Evolutionary conservation across 2,329 filamentous ascomycete species (phyloP).

Genomic region (Trichophyton simii): DNA sequence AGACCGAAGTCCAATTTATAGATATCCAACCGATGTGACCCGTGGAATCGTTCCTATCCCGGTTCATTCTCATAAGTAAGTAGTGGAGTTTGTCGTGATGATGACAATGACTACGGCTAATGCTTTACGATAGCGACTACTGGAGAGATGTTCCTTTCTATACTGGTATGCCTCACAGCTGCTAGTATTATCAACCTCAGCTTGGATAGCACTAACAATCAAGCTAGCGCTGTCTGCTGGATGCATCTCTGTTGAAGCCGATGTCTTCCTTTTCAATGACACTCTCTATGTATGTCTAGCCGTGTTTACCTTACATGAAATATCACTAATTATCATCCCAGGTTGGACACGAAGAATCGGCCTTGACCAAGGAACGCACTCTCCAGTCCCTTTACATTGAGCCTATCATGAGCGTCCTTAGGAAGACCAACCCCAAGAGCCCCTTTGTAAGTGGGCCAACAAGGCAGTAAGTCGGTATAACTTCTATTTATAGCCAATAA

Average conservation of each 20-base stretch:
- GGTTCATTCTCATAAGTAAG: conserved; percentile 32
- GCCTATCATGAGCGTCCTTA: conserved; percentile 45
- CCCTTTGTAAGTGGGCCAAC: conserved; percentile 38
- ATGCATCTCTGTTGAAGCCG: conserved; percentile 46
- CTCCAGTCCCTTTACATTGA: conserved; percentile 47
- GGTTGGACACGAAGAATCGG: conserved; percentile 45
- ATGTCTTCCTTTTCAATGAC: conserved; percentile 47
- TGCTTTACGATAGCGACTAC: conserved; percentile 49
- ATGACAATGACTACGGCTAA: conserved; percentile 28
- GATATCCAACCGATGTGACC: conserved; percentile 50
- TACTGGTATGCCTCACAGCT: conserved; percentile 20
- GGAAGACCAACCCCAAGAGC: conserved; percentile 43
- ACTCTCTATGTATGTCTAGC: conserved; percentile 38
- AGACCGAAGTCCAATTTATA: conserved; percentile 40
- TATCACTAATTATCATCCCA: conserved; percentile 14
- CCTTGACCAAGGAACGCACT: conserved; percentile 42
- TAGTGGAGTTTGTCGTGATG: background rate
- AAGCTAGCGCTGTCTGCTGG: conserved; percentile 42
- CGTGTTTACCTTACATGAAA: background rate
- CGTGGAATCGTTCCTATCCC: conserved; percentile 44
- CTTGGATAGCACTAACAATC: conserved; percentile 12
- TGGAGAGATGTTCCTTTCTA: conserved; percentile 37
- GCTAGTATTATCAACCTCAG: background rate
- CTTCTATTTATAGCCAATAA: background rate
- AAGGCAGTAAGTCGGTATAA: conserved; percentile 31